Conservation (phyloP, 257 asterid genomes). For the Galeopsis tetrahit region DNA sequence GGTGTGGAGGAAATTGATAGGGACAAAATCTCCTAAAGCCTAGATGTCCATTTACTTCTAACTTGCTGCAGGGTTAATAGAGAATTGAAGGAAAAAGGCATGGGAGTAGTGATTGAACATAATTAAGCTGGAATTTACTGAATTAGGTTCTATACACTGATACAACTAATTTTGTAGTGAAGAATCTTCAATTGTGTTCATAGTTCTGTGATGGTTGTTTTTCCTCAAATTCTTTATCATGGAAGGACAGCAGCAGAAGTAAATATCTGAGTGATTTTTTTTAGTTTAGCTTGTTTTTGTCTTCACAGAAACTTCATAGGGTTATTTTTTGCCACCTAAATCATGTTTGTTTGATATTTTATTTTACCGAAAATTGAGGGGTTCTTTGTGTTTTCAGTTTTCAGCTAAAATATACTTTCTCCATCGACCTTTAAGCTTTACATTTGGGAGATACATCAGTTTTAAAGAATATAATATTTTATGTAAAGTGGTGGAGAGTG, state of each 20-base stretch:
- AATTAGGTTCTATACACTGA: conserved; percentile 19
- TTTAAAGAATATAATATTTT: no score
- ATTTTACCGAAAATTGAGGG: neutral
- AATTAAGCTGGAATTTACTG: neutral
- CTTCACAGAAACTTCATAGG: neutral
- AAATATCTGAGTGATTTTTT: conserved; percentile 2
- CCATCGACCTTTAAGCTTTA: no score
- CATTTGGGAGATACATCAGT: no score
- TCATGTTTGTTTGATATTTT: neutral
- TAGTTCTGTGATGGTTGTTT: neutral
- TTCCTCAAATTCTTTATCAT: neutral
- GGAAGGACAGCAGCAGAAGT: conserved; percentile 19
- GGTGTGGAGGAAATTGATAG: conserved; percentile 27
- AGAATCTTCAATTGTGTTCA: conserved; percentile 14
- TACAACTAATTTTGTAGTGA: conserved; percentile 18
- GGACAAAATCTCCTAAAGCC: conserved; percentile 4
- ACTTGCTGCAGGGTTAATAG: neutral
- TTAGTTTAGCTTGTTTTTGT: neutral
- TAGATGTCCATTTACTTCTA: conserved; percentile 11
- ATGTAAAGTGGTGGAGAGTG: no score
- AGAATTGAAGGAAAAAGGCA: neutral
- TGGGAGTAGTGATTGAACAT: conserved; percentile 1
- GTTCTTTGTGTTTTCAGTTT: neutral
- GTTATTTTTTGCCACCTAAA: neutral
- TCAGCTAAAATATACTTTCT: neutral